Evolutionary conservation across 2,329 filamentous ascomycete genomes (phyloP), one percentile per base, ranked within the genome.

Genomic region (Pseudogymnoascus sp.): DNA sequence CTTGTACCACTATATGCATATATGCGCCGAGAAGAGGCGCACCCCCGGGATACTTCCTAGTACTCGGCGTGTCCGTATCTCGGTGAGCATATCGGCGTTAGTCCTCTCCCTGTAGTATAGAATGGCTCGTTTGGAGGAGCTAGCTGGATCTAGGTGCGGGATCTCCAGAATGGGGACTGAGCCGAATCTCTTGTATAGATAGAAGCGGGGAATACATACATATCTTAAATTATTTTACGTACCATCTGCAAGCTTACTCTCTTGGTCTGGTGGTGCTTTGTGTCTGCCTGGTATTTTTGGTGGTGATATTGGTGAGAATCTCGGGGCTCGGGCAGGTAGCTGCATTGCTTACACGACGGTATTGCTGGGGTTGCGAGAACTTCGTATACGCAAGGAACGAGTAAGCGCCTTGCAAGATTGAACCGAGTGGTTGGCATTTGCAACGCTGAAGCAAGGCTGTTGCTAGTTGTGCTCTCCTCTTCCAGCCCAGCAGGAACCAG

Each of bases 101-200:
- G 51, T 57, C 51, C 51, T 36, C 51, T 57, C 51, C 51, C 28
- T 57, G 28, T 57, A 57, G 51, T 57, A 57, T 57, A 57, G 11
- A 57, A 57, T 57, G 28, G 51, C 51, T 57, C 51, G 51, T 57
- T 57, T 57, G 51, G 51, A 57, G 48, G 48, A 57, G 51, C 51
- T 57, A 57, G 51, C 51, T 57, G 28, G 28, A 36, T 57, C 51
- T 57, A 57, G 51, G 51, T 28, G 28, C 28, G 28, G 28, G 28
- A 57, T 57, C 51, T 57, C 51, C 51, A 57, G 51, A 57, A 57
- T 13, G 51, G 51, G 16, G 51, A 57, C 51, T 14, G 28, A 57
- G 51, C 28, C 51, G 51, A 57, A 57, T 57, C 51, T 57, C 25
- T 57, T 57, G 51, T 57, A 57, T 57, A 57, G 51, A 57, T 57